Base-by-base conservation (phyloP, 2,329 filamentous ascomycete genomes). In the Clarireedia paspali region DNA sequence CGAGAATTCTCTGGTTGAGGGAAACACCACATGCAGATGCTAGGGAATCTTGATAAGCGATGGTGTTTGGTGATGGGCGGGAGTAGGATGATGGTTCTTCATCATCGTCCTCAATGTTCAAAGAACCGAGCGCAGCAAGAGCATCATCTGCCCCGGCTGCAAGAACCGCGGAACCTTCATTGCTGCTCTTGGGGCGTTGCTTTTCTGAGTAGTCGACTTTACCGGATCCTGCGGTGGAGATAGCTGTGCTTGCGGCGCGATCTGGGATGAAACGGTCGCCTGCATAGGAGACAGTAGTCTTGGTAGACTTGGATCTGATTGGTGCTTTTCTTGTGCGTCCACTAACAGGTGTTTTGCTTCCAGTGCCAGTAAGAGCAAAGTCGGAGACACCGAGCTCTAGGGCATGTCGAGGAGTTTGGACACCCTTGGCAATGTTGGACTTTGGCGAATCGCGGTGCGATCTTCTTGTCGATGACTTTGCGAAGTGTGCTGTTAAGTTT, bases 211-310 rank as follows among this genome's bases (percentile, higher is more conserved):
- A 66, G 61, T 94, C 88, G 46, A 92, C 82, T 81, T 97, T 97
- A 61, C 84, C 85, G 53, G 89, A 87, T 59, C 90, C 89, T 57
- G 81, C 81, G 64, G 91, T 91, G 68, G 85, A 79, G 68, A 96
- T 88, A 55, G 88, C 91, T 52, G 95, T 94, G 76, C 91, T 96
- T 62, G 91, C 88, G 50, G 81, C 82, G 34, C 94, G 88, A 77
- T 95, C 96, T 64, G 94, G 92, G 64, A 99, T 97, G 77, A 97
- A 99, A 53, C 94, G 86, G 72, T 99, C 94, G 40, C 85, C 53
- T 38, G 42, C 80, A 66, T 92, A 94, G 72, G 83, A 85, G 57
- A 91, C 72, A 1, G 88, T 90, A 14, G 88, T 92, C 81, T 95
- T 95, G 68, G 72, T 63, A 59, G 78, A 63, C 76, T 83, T 81